These are phyloP conservation scores for Lathyrus aphaca DNA, from an alignment of 306 rosid genomes.

Conservation along the genomic window DNA sequence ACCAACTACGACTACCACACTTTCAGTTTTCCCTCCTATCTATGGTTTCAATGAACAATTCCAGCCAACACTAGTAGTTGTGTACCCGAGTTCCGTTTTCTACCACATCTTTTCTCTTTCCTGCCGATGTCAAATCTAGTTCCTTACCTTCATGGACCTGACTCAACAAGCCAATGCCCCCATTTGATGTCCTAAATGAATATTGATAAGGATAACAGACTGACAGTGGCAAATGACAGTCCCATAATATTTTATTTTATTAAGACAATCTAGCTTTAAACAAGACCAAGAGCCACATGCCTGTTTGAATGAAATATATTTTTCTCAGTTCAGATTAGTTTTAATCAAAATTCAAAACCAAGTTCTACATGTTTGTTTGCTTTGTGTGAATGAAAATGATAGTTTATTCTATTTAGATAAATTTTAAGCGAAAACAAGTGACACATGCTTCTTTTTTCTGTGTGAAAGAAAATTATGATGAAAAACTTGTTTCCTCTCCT, in stretches of 20 bases:
- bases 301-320: conserved; percentile 20
- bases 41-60: neutral
- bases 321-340: neutral
- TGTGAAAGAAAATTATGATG: neutral
- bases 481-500: conserved; percentile 19
- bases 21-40: conserved; percentile 20
- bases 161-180: neutral
- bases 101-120: conserved; percentile 13
- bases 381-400: neutral
- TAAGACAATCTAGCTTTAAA: neutral
- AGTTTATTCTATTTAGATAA: neutral
- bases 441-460: neutral
- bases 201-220: conserved; percentile 14
- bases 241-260: conserved; percentile 22
- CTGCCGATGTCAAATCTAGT: neutral
- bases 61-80: conserved; percentile 15
- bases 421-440: neutral
- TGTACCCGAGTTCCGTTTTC: conserved; percentile 20
- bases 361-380: conserved; percentile 1
- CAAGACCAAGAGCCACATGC: conserved; percentile 30
- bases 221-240: conserved; percentile 11
- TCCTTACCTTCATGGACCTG: conserved; percentile 20
- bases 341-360: conserved; percentile 5
- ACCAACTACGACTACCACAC: conserved; percentile 20
- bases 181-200: conserved; percentile 17